Evolutionary conservation across 2,329 filamentous ascomycete species (phyloP), one percentile per base, ranked within the genome.

Genomic region (Colletotrichum sp.): DNA sequence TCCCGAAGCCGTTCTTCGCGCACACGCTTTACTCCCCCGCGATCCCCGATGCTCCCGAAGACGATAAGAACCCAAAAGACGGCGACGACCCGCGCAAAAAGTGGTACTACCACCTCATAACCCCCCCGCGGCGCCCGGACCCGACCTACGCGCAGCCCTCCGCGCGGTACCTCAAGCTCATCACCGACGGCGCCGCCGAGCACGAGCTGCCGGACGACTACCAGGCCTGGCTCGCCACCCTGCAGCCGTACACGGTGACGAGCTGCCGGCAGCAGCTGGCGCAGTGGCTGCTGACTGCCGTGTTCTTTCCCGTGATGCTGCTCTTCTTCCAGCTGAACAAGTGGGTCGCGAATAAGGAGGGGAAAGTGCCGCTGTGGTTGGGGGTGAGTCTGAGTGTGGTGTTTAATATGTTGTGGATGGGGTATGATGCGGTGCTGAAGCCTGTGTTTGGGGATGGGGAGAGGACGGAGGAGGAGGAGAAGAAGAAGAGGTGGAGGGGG

Each of bases 371-470:
- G 0, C 80, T 81, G 15, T 98, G 95, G 95, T 77, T 96, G 66
- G 88, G 86, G 3, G 83, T 83, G 11, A 68, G 90, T 94, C 78
- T 96, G 67, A 88, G 86, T 4, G 83, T 83, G 19, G 68, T 90
- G 0, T 86, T 89, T 72, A 88, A 85, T 19, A 13, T 85, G 5
- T 75, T 86, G 12, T 91, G 89, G 89, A 79, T 82, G 74, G 78
- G 77, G 5, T 90, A 91, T 66, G 89, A 90, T 68, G 34, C 32
- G 3, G 82, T 87, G 4, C 82, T 88, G 78, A 93, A 91, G 83
- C 86, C 84, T 1, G 55, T 93, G 0, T 98, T 98, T 87, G 96
- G 96, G 1, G 94, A 98, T 81, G 97, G 97, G 0, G 96, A 98
- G 88, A 91, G 90, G 80, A 93, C 91, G 5, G 78, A 83, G 36